Percentiles rank a stretch among this genome's conserved stretches.
Conservation (phyloP, 169 alveolate genomes). For the Plasmodium gonderi region DNA sequence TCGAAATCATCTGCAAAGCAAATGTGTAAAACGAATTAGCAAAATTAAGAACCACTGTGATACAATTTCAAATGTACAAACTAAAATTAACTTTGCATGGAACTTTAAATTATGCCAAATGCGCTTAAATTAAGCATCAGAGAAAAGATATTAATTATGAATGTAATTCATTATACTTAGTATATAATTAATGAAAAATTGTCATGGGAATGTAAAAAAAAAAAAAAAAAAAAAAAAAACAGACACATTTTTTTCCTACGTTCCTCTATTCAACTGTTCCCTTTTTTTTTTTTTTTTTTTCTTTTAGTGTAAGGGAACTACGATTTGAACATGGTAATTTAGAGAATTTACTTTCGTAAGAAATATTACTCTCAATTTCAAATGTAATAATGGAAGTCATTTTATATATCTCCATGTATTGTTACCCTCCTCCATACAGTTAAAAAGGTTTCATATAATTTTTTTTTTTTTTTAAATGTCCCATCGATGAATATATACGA, state of each 20-base stretch:
- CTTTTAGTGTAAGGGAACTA: neutral
- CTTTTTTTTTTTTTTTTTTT: neutral
- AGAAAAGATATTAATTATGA: neutral
- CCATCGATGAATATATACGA: neutral
- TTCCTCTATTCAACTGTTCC: too few relatives aligned
- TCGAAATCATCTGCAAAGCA: too few relatives aligned
- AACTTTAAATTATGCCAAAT: neutral
- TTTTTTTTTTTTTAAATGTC: neutral
- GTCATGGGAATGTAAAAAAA: neutral
- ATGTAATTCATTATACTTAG: neutral
- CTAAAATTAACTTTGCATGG: neutral
- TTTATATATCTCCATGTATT: neutral
- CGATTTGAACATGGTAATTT: neutral
- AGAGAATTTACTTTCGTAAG: too few relatives aligned
- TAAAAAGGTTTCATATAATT: neutral
- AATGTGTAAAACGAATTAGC: too few relatives aligned
- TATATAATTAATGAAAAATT: neutral
- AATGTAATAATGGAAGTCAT: too few relatives aligned
- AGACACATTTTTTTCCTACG: too few relatives aligned
- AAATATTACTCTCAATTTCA: too few relatives aligned
- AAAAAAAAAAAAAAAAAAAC: neutral
- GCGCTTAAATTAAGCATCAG: neutral
- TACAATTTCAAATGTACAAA: neutral
- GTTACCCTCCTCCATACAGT: neutral
- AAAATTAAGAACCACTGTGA: neutral